Conservation (phyloP, 192 early-diverging fungal species). For the Thoreauomyces humboldtii region DNA sequence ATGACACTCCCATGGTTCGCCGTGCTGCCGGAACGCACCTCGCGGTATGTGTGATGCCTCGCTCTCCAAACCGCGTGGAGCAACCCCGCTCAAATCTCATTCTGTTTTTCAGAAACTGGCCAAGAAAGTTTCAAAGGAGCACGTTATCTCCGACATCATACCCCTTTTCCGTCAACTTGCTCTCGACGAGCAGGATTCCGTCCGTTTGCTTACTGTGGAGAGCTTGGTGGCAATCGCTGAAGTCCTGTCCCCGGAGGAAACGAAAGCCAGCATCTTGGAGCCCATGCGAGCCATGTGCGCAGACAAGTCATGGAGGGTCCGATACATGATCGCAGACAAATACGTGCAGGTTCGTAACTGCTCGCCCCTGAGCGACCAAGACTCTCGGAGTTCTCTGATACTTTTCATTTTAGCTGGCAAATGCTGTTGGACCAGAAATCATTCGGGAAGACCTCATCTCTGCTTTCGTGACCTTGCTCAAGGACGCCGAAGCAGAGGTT, state of each 20-base stretch:
- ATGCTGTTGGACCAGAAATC: constrained; percentile 74
- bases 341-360: constrained; percentile 75
- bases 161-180: constrained; percentile 85
- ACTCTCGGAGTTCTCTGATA: not conserved
- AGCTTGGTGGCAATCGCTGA: constrained; percentile 87
- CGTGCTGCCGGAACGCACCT: constrained; percentile 86
- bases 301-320: constrained; percentile 97
- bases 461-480: constrained; percentile 84
- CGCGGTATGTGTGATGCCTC: constrained; percentile 43
- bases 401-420: constrained; percentile 58
- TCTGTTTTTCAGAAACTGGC: constrained; percentile 56
- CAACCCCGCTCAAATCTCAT: not conserved
- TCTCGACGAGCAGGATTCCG: constrained; percentile 84
- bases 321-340: constrained; percentile 99
- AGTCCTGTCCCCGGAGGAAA: constrained; percentile 72
- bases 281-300: constrained; percentile 73
- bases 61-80: not conserved
- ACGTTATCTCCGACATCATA: constrained; percentile 81
- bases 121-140: constrained; percentile 68
- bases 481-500: constrained; percentile 97
- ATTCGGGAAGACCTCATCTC: constrained; percentile 81
- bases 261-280: constrained; percentile 67
- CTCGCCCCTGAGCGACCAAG: not conserved
- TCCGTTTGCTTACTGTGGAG: constrained; percentile 91
- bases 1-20: constrained; percentile 98